phyloP scores from a whole-genome alignment of 768 basidiomycete genomes.

The Mycena venus region DNA sequence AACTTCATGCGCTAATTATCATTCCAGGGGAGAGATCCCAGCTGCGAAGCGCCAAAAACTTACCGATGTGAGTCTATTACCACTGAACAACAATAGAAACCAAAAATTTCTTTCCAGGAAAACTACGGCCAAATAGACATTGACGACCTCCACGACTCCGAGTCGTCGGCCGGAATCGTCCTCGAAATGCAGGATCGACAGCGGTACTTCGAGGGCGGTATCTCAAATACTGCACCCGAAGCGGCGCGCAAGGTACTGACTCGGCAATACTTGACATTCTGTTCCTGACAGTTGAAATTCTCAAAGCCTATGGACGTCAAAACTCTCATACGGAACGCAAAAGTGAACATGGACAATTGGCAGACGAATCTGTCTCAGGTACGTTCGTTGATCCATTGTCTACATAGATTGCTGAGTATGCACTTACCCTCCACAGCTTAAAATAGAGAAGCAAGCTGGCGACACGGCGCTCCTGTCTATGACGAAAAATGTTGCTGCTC shows the following conservation, averaged over 20 bases:
- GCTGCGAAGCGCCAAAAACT: constrained; percentile 73
- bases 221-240: constrained; percentile 46
- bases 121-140: constrained; percentile 76
- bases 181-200: constrained; percentile 91
- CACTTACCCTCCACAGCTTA: constrained; percentile 58
- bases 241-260: constrained; percentile 48
- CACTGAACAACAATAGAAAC: too few relatives aligned
- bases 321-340: constrained; percentile 61
- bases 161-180: constrained; percentile 75
- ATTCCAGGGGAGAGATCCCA: constrained; percentile 65
- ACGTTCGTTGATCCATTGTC: not conserved
- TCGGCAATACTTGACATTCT: not conserved
- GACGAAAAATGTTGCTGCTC: constrained; percentile 84
- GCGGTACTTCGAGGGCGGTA: constrained; percentile 83
- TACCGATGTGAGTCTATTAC: constrained; percentile 59
- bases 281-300: not conserved
- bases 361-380: constrained; percentile 70
- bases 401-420: not conserved
- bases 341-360: constrained; percentile 68
- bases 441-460: constrained; percentile 74
- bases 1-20: constrained; percentile 12
- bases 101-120: constrained; percentile 46
- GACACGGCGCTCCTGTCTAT: constrained; percentile 79
- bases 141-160: constrained; percentile 84
- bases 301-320: constrained; percentile 62